These are phyloP conservation scores for Lachnellula hyalina DNA, from an alignment of 2,329 filamentous ascomycete species.

Conservation along the genomic window DNA sequence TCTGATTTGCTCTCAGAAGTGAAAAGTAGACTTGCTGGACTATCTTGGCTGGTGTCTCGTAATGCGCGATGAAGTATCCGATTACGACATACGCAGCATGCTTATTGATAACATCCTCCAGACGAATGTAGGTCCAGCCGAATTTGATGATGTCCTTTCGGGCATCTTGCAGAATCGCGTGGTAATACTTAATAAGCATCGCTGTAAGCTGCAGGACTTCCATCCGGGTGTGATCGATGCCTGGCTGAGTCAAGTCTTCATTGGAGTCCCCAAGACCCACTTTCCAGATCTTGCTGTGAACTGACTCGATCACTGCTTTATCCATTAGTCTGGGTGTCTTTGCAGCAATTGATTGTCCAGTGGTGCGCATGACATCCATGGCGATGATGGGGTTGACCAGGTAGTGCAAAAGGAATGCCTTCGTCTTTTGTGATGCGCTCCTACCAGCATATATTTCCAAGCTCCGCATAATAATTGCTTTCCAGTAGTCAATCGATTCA, in stretches of 20 bases:
- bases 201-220: slow-evolving; percentile 93
- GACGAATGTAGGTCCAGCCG: slow-evolving; percentile 94
- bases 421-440: slow-evolving; percentile 77
- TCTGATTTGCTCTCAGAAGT: slow-evolving; percentile 86
- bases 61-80: slow-evolving; percentile 94
- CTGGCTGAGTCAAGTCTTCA: slow-evolving; percentile 77
- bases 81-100: slow-evolving; percentile 96
- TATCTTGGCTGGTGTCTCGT: slow-evolving; percentile 94
- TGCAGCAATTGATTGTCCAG: slow-evolving; percentile 51
- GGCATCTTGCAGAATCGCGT: slow-evolving; percentile 79
- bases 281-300: slow-evolving; percentile 92
- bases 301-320: slow-evolving; percentile 77
- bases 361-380: slow-evolving; percentile 88
- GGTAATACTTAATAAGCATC: slow-evolving; percentile 91
- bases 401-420: slow-evolving; percentile 86
- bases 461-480: slow-evolving; percentile 73
- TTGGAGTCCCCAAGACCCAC: slow-evolving; percentile 74
- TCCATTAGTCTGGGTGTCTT: slow-evolving; percentile 73
- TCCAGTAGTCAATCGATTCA: slow-evolving; percentile 81
- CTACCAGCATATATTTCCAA: slow-evolving; percentile 82
- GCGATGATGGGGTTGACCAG: slow-evolving; percentile 94
- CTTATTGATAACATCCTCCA: slow-evolving; percentile 99
- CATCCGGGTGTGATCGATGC: slow-evolving; percentile 93
- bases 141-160: slow-evolving; percentile 99
- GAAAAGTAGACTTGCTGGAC: slow-evolving; percentile 92